Evolutionary conservation across 345 rosid genomes (phyloP).

Genomic region (Kernera saxatilis): DNA sequence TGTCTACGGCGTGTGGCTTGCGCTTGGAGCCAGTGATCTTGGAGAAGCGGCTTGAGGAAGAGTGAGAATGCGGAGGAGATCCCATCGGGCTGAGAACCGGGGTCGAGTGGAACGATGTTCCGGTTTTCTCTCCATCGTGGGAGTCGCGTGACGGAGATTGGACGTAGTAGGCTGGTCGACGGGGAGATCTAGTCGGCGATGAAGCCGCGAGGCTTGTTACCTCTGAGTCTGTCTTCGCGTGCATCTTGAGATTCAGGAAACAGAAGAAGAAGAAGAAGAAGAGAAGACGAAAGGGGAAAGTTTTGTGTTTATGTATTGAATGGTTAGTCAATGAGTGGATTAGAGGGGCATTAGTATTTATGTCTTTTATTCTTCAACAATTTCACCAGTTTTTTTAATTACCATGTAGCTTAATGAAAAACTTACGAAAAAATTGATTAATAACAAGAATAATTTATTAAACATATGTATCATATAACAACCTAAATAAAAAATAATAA

Average conservation of each 20-base stretch:
- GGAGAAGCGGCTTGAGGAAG: conserved; percentile 81
- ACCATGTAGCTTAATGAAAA: no score
- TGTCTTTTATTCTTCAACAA: no score
- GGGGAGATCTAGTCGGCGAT: conserved; percentile 87
- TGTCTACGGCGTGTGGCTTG: conserved; percentile 40
- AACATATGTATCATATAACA: no score
- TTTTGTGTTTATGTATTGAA: neutral
- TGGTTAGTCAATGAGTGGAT: neutral
- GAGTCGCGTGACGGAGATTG: conserved; percentile 95
- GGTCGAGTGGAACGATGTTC: conserved; percentile 85
- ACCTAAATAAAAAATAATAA: no score
- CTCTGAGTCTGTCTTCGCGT: conserved; percentile 90
- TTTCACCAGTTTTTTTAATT: no score
- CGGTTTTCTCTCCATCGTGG: conserved; percentile 95
- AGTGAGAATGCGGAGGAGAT: conserved; percentile 90
- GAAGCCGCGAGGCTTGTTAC: conserved; percentile 83
- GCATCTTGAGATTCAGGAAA: conserved; percentile 45
- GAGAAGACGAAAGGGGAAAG: neutral
- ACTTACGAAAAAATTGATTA: no score
- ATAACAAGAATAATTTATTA: no score
- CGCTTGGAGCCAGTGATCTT: conserved; percentile 56
- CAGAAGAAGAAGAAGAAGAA: neutral
- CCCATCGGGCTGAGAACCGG: conserved; percentile 89
- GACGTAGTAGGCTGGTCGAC: conserved; percentile 85
- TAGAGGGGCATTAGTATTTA: no score